These are phyloP conservation scores for Exophiala sp. DNA, from an alignment of 2,329 filamentous ascomycete species.

Conservation along the genomic window DNA sequence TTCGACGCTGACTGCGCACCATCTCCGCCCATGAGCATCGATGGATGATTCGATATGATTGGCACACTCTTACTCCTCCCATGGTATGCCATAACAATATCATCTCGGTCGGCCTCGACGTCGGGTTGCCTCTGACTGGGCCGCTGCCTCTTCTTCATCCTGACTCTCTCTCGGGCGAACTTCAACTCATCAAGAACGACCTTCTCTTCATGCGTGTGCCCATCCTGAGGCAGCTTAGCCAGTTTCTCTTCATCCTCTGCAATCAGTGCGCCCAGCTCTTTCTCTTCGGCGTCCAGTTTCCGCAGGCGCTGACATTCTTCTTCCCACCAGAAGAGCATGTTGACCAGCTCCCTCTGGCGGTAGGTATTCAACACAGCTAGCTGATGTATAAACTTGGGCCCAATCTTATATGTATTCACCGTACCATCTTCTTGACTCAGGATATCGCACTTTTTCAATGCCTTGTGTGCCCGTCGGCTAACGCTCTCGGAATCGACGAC, in stretches of 20 bases:
- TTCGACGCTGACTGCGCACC: no score
- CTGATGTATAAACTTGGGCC: conserved; percentile 20
- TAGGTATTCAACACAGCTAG: conserved; percentile 15
- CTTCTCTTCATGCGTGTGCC: conserved; percentile 2
- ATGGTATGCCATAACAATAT: conserved; percentile 19
- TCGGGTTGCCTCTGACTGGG: conserved; percentile 19
- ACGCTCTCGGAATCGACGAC: conserved; percentile 18
- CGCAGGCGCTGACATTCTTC: conserved; percentile 23
- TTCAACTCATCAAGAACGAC: conserved; percentile 19
- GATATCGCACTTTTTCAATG: conserved; percentile 14
- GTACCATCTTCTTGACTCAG: conserved; percentile 7
- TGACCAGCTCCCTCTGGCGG: conserved; percentile 19
- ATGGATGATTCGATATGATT: neutral
- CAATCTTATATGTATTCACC: conserved; percentile 23
- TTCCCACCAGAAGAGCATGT: conserved; percentile 26
- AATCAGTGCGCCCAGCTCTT: conserved; percentile 13
- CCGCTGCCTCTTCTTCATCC: conserved; percentile 24
- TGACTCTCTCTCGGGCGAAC: conserved; percentile 22
- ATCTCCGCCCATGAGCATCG: no score
- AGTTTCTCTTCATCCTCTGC: conserved; percentile 2
- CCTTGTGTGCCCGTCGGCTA: conserved; percentile 9
- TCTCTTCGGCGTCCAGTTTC: conserved; percentile 22
- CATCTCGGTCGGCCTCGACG: conserved; percentile 20
- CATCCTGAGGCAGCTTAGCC: neutral
- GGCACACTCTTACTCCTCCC: conserved; percentile 17